Evolutionary conservation across 768 basidiomycete species (phyloP).

Genomic region (Lanmaoa rubissima): DNA sequence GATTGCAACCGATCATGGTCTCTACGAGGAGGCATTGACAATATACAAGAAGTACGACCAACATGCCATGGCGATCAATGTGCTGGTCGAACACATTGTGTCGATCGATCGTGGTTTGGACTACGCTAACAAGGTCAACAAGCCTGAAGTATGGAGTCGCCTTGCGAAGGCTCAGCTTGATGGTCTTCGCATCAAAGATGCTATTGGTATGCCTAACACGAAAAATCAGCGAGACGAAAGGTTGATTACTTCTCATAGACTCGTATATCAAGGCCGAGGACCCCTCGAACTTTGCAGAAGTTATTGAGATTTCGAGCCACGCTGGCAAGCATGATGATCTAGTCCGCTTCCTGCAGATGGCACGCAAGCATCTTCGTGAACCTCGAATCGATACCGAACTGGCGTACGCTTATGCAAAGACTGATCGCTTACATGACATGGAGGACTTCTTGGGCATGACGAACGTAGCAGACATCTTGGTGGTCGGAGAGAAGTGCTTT

Average conservation of each 20-base stretch:
- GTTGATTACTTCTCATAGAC: constrained; percentile 45
- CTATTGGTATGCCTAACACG: constrained; percentile 67
- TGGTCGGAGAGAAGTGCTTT: constrained; percentile 99
- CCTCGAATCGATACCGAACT: constrained; percentile 98
- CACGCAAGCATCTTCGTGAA: constrained; percentile 93
- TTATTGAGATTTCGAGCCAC: constrained; percentile 92
- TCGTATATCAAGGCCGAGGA: constrained; percentile 98
- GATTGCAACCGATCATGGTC: constrained; percentile 93
- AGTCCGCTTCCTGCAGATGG: constrained; percentile 97
- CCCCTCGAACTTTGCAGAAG: constrained; percentile 89
- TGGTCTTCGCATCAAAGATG: constrained; percentile 95
- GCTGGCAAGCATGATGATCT: constrained; percentile 93
- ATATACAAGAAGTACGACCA: constrained; percentile 98
- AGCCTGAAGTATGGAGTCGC: constrained; percentile 95
- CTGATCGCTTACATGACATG: constrained; percentile 97
- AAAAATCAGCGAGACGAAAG: not conserved
- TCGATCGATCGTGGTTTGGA: constrained; percentile 95
- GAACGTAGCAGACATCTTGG: constrained; percentile 94
- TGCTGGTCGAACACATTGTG: constrained; percentile 97
- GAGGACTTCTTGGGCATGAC: constrained; percentile 99
- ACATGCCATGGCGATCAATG: constrained; percentile 94
- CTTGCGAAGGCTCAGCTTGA: constrained; percentile 99
- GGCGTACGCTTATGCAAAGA: constrained; percentile 98
- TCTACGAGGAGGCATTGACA: constrained; percentile 94
- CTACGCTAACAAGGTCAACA: constrained; percentile 94